Conservation (phyloP, 2,329 filamentous ascomycete genomes). For the Elsinoe arachidis region DNA sequence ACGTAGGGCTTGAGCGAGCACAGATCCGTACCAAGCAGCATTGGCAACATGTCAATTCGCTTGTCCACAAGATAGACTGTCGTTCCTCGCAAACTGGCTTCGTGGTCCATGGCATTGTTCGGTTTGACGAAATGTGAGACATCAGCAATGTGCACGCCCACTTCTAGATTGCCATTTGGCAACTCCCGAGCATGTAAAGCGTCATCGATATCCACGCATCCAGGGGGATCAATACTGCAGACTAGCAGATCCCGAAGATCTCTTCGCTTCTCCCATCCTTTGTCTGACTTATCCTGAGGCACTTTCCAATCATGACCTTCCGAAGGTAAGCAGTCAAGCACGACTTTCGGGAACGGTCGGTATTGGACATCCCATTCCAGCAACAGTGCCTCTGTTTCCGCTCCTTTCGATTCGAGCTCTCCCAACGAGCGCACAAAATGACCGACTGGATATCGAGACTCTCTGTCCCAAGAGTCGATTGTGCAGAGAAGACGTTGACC, state of each 20-base stretch:
- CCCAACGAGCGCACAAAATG: constrained; percentile 91
- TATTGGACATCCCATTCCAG: constrained; percentile 98
- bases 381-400: constrained; percentile 88
- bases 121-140: constrained; percentile 99
- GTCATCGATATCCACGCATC: constrained; percentile 97
- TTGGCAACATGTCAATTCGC: constrained; percentile 98
- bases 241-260: constrained; percentile 81
- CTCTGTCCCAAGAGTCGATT: constrained; percentile 90
- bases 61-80: constrained; percentile 98
- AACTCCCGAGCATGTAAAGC: constrained; percentile 78
- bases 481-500: constrained; percentile 88
- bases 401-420: constrained; percentile 92
- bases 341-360: constrained; percentile 88
- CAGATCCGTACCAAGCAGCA: constrained; percentile 88
- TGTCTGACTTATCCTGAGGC: constrained; percentile 66
- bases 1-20: constrained; percentile 97
- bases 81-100: constrained; percentile 87
- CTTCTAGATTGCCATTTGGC: constrained; percentile 88
- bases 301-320: constrained; percentile 95
- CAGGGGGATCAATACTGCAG: constrained; percentile 93
- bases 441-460: constrained; percentile 83
- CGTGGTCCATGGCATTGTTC: constrained; percentile 91
- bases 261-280: constrained; percentile 75
- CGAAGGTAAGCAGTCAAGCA: constrained; percentile 81
- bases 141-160: constrained; percentile 96